A percentile compares a stretch with the other conserved stretches of the same genome.
phyloP scores from a whole-genome alignment of 371 early-diverging fungal genomes.

The Catenaria anguillulae region DNA sequence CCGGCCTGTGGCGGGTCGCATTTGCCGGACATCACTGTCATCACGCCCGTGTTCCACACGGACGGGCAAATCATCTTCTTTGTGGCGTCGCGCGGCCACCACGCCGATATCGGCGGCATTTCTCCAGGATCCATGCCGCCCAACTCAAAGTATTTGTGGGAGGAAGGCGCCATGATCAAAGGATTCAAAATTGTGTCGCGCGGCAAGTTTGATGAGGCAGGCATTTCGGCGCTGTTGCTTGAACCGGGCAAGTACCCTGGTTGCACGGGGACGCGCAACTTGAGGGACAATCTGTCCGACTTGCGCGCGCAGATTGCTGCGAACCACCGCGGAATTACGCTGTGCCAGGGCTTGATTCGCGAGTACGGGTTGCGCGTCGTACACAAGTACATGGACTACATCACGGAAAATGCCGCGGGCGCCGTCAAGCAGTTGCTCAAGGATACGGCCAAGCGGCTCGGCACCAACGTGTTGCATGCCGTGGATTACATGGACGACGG shows the following conservation, averaged over 20 bases:
- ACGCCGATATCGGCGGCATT: constrained; percentile 90
- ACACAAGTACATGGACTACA: constrained; percentile 81
- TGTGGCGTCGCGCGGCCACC: constrained; percentile 90
- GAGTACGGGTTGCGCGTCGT: constrained; percentile 77
- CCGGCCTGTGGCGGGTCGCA: constrained; percentile 93
- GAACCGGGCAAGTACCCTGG: constrained; percentile 72
- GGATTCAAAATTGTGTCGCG: constrained; percentile 70
- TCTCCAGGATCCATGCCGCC: constrained; percentile 63
- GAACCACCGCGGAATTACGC: constrained; percentile 78
- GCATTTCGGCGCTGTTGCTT: constrained; percentile 48
- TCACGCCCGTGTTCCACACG: constrained; percentile 89
- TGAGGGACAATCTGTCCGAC: constrained; percentile 30
- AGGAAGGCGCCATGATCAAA: constrained; percentile 69
- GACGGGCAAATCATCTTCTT: constrained; percentile 61
- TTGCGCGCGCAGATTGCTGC: constrained; percentile 91
- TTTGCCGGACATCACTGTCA: constrained; percentile 87
- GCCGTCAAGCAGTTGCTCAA: constrained; percentile 67
- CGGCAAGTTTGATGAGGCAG: constrained; percentile 63
- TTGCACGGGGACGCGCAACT: constrained; percentile 66
- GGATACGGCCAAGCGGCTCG: constrained; percentile 27
- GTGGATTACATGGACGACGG: constrained; percentile 91
- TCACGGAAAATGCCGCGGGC: constrained; percentile 67
- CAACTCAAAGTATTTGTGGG: constrained; percentile 49
- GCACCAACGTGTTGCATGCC: constrained; percentile 31
- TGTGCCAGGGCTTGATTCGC: constrained; percentile 60